These are phyloP conservation scores for Dothistroma septosporum DNA, from an alignment of 2,329 filamentous ascomycete species.

Conservation along the genomic window DNA sequence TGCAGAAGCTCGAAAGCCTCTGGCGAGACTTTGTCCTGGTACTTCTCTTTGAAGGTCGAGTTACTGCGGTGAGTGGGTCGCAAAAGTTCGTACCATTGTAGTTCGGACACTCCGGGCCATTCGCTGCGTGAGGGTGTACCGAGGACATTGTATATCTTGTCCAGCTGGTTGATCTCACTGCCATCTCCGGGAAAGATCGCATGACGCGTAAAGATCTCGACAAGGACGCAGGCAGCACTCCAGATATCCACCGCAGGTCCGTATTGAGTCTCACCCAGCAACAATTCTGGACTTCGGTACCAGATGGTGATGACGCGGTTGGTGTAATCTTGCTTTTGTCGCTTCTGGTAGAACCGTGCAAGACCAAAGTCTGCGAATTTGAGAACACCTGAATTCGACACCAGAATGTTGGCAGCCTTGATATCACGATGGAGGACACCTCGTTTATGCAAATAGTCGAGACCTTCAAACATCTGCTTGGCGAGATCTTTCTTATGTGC, in stretches of 20 bases:
- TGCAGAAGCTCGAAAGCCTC: conserved; percentile 78
- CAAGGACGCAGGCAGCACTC: conserved; percentile 94
- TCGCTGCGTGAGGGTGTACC: conserved; percentile 80
- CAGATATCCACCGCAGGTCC: conserved; percentile 89
- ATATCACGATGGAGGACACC: conserved; percentile 97
- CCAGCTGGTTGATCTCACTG: conserved; percentile 90
- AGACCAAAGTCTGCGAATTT: conserved; percentile 96
- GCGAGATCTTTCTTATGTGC: conserved; percentile 91
- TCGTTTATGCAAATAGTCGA: conserved; percentile 87
- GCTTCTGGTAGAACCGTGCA: conserved; percentile 92
- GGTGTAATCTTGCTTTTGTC: conserved; percentile 87
- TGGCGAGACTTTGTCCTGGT: conserved; percentile 69
- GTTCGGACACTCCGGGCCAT: conserved; percentile 87
- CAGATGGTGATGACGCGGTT: conserved; percentile 99
- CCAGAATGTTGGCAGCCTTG: conserved; percentile 94
- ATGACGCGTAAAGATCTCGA: conserved; percentile 91
- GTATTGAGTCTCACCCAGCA: conserved; percentile 86
- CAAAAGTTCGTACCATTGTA: conserved; percentile 95
- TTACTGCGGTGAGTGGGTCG: conserved; percentile 69
- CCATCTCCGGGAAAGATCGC: conserved; percentile 95
- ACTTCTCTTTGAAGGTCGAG: conserved; percentile 77
- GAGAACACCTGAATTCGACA: conserved; percentile 81
- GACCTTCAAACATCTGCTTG: conserved; percentile 85
- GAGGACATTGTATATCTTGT: conserved; percentile 91
- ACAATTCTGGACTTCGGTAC: conserved; percentile 88